These are phyloP conservation scores for Mollisia scopiformis DNA, from an alignment of 2,329 filamentous ascomycete species.

Conservation along the genomic window DNA sequence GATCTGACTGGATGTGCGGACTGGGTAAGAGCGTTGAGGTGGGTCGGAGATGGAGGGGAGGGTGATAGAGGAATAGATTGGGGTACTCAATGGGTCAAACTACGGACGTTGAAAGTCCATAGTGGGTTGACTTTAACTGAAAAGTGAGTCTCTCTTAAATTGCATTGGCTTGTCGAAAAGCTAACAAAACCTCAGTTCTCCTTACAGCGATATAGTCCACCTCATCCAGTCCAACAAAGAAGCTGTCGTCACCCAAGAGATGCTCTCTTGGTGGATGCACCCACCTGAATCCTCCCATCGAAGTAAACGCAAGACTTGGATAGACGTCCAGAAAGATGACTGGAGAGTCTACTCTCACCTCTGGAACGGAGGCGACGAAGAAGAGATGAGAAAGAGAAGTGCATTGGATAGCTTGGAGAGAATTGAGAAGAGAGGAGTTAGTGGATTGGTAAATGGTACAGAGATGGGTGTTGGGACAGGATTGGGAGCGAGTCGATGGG, in stretches of 20 bases:
- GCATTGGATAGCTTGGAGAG: background rate
- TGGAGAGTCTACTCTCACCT: conserved; percentile 19
- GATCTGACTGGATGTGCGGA: conserved; percentile 61
- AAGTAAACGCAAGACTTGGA: conserved; percentile 17
- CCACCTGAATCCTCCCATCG: background rate
- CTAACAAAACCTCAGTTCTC: background rate
- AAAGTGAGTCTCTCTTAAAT: background rate
- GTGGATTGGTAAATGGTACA: background rate
- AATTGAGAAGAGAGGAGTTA: background rate
- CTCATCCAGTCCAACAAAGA: conserved; percentile 20
- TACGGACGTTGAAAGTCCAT: conserved; percentile 21
- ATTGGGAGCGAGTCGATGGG: background rate
- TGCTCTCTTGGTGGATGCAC: conserved; percentile 21
- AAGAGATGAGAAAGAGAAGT: conserved; percentile 19
- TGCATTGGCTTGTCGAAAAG: background rate
- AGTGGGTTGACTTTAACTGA: conserved; percentile 18
- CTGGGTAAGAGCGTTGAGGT: conserved; percentile 47
- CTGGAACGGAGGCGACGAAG: conserved; percentile 16
- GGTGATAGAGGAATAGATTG: conserved; percentile 29
- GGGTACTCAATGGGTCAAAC: conserved; percentile 28
- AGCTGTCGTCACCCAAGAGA: conserved; percentile 21
- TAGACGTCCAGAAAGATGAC: conserved; percentile 28
- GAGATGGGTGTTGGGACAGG: background rate
- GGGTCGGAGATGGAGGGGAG: conserved; percentile 14
- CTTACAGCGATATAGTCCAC: conserved; percentile 11